Percentiles rank a stretch among this genome's conserved stretches.
Evolutionary conservation across 192 early-diverging fungal species (phyloP).

Genomic region (Backusella tuberculispora): DNA sequence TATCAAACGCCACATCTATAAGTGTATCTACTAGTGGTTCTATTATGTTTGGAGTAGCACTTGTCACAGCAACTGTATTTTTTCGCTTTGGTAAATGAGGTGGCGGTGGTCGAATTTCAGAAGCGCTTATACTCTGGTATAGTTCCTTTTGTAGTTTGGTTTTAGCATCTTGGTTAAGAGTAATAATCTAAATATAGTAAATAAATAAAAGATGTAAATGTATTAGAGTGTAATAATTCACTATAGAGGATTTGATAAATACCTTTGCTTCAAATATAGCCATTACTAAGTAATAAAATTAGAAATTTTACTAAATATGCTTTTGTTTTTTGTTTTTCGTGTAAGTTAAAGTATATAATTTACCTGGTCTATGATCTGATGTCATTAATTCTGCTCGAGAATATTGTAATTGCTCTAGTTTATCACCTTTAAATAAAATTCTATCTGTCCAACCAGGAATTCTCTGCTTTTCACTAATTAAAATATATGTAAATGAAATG

Average conservation of each 20-base stretch:
- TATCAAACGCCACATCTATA: conserved; percentile 24
- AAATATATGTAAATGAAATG: conserved; percentile 14
- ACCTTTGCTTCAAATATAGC: conserved; percentile 44
- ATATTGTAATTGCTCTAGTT: conserved; percentile 54
- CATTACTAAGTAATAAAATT: conserved; percentile 29
- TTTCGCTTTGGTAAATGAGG: conserved; percentile 22
- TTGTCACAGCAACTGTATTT: neutral
- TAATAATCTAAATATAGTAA: conserved; percentile 38
- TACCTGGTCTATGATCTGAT: conserved; percentile 85
- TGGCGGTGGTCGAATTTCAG: conserved; percentile 17
- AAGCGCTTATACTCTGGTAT: conserved; percentile 46
- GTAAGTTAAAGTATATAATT: neutral
- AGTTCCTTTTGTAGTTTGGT: conserved; percentile 52
- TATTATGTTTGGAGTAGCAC: neutral
- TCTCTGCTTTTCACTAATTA: conserved; percentile 62
- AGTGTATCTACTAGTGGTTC: conserved; percentile 29
- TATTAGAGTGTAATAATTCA: neutral
- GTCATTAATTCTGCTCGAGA: conserved; percentile 60
- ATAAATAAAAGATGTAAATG: neutral
- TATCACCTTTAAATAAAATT: conserved; percentile 62
- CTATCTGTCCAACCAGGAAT: conserved; percentile 72
- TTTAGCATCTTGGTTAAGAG: conserved; percentile 50
- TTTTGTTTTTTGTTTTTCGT: neutral
- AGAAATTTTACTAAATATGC: neutral
- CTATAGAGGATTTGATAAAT: conserved; percentile 2